Conservation (phyloP, 305 asterid species). For the Fraxinus angustifolia region DNA sequence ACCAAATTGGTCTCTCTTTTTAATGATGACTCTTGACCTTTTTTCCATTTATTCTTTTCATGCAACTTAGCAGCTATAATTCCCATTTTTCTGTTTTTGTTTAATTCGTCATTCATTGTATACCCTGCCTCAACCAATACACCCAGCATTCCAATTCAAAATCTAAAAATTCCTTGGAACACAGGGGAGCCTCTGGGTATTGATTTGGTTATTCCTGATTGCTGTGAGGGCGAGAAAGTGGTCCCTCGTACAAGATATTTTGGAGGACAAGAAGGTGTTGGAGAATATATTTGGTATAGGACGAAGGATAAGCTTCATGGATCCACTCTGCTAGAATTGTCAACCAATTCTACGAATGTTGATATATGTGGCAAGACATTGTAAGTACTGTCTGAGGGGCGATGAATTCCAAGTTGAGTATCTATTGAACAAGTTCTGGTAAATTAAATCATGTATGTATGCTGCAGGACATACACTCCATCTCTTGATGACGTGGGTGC, state of each 20-base stretch:
- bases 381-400: constrained; percentile 48
- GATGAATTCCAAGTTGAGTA: constrained; percentile 5
- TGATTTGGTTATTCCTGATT: constrained; percentile 66
- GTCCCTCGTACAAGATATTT: constrained; percentile 70
- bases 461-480: constrained; percentile 73
- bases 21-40: neutral
- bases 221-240: constrained; percentile 82
- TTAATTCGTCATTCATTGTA: neutral
- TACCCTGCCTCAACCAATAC: constrained; percentile 12
- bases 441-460: constrained; percentile 23
- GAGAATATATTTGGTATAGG: constrained; percentile 87
- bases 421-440: neutral
- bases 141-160: constrained; percentile 17
- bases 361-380: constrained; percentile 48
- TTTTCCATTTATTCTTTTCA: neutral
- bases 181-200: constrained; percentile 84
- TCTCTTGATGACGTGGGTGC: constrained; percentile 78
- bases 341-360: constrained; percentile 44
- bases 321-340: constrained; percentile 58
- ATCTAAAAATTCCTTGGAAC: constrained; percentile 26
- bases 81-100: neutral
- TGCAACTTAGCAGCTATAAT: neutral
- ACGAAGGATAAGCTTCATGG: constrained; percentile 57
- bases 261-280: constrained; percentile 89
- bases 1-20: neutral